Conservation (phyloP, 202 grass and related monocot species). For the Brachypodium distachyon region DNA sequence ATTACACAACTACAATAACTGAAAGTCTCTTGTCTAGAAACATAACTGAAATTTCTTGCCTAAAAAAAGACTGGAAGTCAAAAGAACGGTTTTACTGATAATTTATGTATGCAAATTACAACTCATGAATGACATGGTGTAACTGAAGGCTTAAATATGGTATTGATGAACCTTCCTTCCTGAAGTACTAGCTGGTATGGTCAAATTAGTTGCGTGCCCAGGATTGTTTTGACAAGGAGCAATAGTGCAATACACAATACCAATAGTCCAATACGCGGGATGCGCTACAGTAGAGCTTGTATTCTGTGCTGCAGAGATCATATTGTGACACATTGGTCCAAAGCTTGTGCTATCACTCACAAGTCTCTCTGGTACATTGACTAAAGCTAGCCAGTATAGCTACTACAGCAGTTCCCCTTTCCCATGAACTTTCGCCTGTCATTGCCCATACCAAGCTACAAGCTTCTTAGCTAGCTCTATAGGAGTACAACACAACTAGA, state of each 20-base stretch:
- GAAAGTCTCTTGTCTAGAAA: too few relatives aligned
- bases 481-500: neutral
- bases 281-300: neutral
- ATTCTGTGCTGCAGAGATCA: neutral
- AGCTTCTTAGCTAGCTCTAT: neutral
- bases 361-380: neutral
- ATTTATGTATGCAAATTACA: neutral
- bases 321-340: constrained; percentile 19
- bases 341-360: constrained; percentile 18
- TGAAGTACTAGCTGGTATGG: neutral
- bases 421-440: constrained; percentile 24
- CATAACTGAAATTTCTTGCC: too few relatives aligned
- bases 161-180: neutral
- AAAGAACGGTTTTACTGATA: neutral
- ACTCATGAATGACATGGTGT: neutral
- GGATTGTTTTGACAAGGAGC: neutral
- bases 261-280: neutral
- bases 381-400: neutral
- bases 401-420: constrained; percentile 20
- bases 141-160: neutral
- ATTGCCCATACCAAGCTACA: neutral
- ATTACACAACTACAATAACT: too few relatives aligned
- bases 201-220: neutral
- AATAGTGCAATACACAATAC: neutral
- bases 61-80: too few relatives aligned